Percentiles rank a stretch among this genome's conserved stretches.
These are phyloP conservation scores for Pythium brachiatum DNA, from an alignment of 352 stramenopile genomes.

Conservation along the genomic window DNA sequence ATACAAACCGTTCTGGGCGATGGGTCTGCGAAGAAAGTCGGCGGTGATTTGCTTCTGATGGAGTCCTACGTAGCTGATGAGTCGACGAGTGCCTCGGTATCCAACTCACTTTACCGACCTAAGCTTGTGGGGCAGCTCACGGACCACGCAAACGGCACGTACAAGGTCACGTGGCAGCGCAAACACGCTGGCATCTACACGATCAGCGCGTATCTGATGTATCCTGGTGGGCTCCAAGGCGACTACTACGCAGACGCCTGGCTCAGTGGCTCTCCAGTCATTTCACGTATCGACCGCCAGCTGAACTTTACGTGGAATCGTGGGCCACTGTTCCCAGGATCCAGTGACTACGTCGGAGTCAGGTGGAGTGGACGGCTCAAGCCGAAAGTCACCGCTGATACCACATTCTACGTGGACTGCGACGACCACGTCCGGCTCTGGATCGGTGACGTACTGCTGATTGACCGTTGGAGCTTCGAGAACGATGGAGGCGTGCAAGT, in stretches of 20 bases:
- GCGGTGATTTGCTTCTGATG: slow-evolving; percentile 33
- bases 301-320: slow-evolving; percentile 75
- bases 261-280: slow-evolving; percentile 26
- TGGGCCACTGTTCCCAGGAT: slow-evolving; percentile 43
- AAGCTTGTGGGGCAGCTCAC: slow-evolving; percentile 25
- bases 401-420: slow-evolving; percentile 42
- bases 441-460: slow-evolving; percentile 55
- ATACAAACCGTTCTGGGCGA: slow-evolving; percentile 56
- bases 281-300: slow-evolving; percentile 55
- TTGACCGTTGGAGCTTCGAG: slow-evolving; percentile 53
- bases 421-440: slow-evolving; percentile 63
- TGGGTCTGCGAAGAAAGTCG: slow-evolving; percentile 17
- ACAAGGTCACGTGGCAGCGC: slow-evolving; percentile 50
- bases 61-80: slow-evolving; percentile 38
- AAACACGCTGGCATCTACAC: slow-evolving; percentile 44
- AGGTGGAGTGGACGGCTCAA: slow-evolving; percentile 73
- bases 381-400: slow-evolving; percentile 33
- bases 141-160: slow-evolving; percentile 34
- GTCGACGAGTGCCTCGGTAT: neutral
- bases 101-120: slow-evolving; percentile 19
- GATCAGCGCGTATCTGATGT: slow-evolving; percentile 55
- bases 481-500: slow-evolving; percentile 30
- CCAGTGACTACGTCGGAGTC: slow-evolving; percentile 53
- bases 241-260: slow-evolving; percentile 71
- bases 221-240: slow-evolving; percentile 51